A percentile compares a stretch with the other conserved stretches of the same genome.
phyloP scores from a whole-genome alignment of 331 rosid species.

The Acacia pycnantha region DNA sequence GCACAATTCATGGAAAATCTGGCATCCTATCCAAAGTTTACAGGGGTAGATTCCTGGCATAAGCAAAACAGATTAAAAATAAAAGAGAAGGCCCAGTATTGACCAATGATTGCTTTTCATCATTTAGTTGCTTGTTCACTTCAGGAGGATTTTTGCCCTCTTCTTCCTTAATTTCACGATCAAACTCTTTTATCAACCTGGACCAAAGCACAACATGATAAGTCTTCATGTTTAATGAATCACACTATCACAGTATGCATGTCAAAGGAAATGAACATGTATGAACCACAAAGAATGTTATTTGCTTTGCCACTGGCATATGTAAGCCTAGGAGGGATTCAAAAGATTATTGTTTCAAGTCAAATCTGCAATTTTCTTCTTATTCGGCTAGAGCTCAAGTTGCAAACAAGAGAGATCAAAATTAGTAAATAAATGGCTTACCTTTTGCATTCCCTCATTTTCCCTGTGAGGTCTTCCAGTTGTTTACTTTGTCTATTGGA shows the following conservation, averaged over 20 bases:
- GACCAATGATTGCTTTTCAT: conserved; percentile 96
- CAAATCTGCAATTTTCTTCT: conserved; percentile 21
- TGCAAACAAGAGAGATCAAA: conserved; percentile 2
- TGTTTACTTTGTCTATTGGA: conserved; percentile 91
- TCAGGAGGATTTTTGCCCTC: conserved; percentile 83
- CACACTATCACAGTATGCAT: conserved; percentile 15
- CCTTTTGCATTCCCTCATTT: conserved; percentile 98
- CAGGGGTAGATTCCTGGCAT: conserved; percentile 22
- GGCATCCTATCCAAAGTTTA: conserved; percentile 6
- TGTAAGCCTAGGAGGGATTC: background rate
- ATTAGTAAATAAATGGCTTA: conserved; percentile 26
- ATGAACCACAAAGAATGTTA: conserved; percentile 8
- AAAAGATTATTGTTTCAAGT: conserved; percentile 11
- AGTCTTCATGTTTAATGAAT: conserved; percentile 6
- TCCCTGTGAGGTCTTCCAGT: conserved; percentile 91
- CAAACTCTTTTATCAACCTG: conserved; percentile 93
- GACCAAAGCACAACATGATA: conserved; percentile 18
- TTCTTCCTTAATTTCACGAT: conserved; percentile 90
- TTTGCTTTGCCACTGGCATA: conserved; percentile 14
- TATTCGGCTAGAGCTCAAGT: conserved; percentile 2
- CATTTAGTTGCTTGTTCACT: conserved; percentile 93
- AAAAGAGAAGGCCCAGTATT: conserved; percentile 28
- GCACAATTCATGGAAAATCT: conserved; percentile 9
- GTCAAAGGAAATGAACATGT: conserved; percentile 18
- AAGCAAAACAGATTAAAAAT: background rate